Evolutionary conservation across 2,329 filamentous ascomycete genomes (phyloP).

Genomic region (Capronia epimyces): DNA sequence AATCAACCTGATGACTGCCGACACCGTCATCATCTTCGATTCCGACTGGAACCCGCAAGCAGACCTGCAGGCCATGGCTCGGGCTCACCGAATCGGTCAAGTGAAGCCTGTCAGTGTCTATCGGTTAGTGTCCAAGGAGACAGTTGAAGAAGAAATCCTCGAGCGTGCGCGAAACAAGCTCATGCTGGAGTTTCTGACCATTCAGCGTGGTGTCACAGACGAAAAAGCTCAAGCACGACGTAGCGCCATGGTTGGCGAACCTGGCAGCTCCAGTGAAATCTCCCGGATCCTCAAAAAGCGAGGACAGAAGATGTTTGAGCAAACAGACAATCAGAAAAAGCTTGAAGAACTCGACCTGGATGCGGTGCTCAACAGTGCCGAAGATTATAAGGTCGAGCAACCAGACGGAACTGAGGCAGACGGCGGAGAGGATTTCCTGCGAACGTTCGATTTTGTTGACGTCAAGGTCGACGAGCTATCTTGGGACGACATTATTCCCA

Average conservation of each 20-base stretch:
- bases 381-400: conserved; percentile 93
- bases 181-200: conserved; percentile 93
- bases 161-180: conserved; percentile 96
- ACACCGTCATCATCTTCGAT: conserved; percentile 96
- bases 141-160: conserved; percentile 94
- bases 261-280: conserved; percentile 88
- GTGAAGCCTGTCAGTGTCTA: conserved; percentile 96
- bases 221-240: conserved; percentile 71
- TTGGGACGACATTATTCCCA: conserved; percentile 98
- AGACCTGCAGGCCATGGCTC: conserved; percentile 95
- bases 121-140: conserved; percentile 93
- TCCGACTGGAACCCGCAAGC: conserved; percentile 99
- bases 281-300: conserved; percentile 94
- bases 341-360: conserved; percentile 97
- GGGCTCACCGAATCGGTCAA: conserved; percentile 95
- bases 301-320: conserved; percentile 99
- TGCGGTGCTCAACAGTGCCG: conserved; percentile 90
- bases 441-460: conserved; percentile 85
- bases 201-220: conserved; percentile 93
- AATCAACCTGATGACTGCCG: conserved; percentile 97
- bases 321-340: conserved; percentile 92
- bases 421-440: conserved; percentile 93
- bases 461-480: conserved; percentile 90
- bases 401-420: conserved; percentile 91
- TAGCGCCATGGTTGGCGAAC: conserved; percentile 59